phyloP scores from a whole-genome alignment of 1,139 yeast species.

The Yamadazyma triangularis region DNA sequence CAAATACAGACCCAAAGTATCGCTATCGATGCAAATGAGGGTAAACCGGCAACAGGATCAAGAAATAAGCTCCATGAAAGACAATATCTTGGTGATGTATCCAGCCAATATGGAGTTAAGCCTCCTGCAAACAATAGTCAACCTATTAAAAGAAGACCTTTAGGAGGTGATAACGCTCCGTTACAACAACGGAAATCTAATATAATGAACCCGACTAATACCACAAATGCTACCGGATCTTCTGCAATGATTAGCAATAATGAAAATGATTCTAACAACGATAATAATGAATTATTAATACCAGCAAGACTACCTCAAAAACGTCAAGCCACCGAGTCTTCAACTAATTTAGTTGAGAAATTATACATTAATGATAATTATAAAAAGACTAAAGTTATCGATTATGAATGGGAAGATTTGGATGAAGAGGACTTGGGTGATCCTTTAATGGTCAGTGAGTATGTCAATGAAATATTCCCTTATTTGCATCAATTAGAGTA shows the following conservation, averaged over 20 bases:
- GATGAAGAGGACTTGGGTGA: slow-evolving; percentile 90
- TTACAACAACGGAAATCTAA: slow-evolving; percentile 10
- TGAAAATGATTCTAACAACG: slow-evolving; percentile 13
- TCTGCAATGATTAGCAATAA: slow-evolving; percentile 15
- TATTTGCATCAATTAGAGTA: slow-evolving; percentile 73
- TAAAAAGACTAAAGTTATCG: slow-evolving; percentile 36
- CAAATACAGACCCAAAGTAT: background rate
- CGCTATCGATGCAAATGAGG: slow-evolving; percentile 4
- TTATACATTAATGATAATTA: slow-evolving; percentile 22
- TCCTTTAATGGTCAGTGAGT: slow-evolving; percentile 94
- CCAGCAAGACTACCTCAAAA: slow-evolving; percentile 51
- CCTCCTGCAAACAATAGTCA: slow-evolving; percentile 5
- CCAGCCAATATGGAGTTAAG: slow-evolving; percentile 31
- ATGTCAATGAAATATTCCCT: slow-evolving; percentile 80
- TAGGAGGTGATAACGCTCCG: slow-evolving; percentile 30
- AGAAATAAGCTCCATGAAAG: slow-evolving; percentile 12
- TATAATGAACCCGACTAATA: background rate
- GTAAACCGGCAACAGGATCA: too few relatives aligned
- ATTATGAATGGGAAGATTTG: slow-evolving; percentile 80
- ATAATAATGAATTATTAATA: slow-evolving; percentile 13
- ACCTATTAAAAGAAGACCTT: slow-evolving; percentile 18
- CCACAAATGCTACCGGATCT: slow-evolving; percentile 12
- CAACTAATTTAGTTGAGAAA: slow-evolving; percentile 46
- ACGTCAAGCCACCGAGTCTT: slow-evolving; percentile 53
- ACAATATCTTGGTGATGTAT: slow-evolving; percentile 38